Evolutionary conservation across 352 stramenopile species (phyloP).

Genomic region (Phytophthora megakarya): DNA sequence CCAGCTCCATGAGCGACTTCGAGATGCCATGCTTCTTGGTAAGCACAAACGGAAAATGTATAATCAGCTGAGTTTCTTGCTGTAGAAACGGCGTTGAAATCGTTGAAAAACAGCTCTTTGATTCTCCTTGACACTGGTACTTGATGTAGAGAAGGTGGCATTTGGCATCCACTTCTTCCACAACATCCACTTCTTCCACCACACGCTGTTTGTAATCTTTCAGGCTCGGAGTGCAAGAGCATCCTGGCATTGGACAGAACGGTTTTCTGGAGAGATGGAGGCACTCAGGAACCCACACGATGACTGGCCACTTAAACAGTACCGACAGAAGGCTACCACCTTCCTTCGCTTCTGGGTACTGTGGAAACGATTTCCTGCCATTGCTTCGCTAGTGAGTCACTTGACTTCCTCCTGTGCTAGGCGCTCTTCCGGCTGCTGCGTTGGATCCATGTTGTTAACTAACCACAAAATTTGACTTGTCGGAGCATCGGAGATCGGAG

Average conservation of each 20-base stretch:
- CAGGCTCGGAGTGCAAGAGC: neutral
- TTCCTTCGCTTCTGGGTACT: neutral
- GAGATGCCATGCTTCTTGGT: neutral
- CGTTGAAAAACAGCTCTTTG: neutral
- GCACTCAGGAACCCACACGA: neutral
- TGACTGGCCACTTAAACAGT: neutral
- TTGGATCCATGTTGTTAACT: neutral
- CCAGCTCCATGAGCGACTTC: neutral
- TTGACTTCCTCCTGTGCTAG: neutral
- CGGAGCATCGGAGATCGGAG: neutral
- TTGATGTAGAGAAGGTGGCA: constrained; percentile 18
- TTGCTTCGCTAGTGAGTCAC: neutral
- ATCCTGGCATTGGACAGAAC: neutral
- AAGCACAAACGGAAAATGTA: neutral
- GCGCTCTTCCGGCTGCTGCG: neutral
- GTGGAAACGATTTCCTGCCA: neutral
- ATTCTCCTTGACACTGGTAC: constrained; percentile 3
- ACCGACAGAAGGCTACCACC: neutral
- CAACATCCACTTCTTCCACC: neutral
- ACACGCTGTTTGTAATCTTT: constrained; percentile 16
- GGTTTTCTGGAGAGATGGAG: neutral
- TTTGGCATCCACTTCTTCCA: constrained; percentile 6
- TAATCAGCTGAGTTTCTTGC: neutral
- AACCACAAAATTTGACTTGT: neutral
- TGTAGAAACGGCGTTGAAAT: neutral